A percentile compares a stretch with the other conserved stretches of the same genome.
phyloP scores from a whole-genome alignment of 202 grass and related monocot species.

The Panicum hallii region DNA sequence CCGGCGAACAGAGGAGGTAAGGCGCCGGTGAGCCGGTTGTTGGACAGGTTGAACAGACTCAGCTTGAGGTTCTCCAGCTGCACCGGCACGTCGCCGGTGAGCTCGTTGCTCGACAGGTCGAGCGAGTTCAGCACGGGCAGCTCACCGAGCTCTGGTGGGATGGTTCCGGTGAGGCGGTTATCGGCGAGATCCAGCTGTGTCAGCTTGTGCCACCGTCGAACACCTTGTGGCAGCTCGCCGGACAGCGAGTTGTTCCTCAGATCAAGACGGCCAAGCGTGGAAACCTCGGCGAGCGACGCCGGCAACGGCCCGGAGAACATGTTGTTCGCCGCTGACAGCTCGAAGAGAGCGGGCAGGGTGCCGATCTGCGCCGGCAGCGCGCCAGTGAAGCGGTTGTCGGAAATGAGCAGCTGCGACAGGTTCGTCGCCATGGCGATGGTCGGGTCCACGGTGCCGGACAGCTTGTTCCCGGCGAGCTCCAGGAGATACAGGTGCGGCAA shows the following conservation, averaged over 20 bases:
- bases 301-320: constrained; percentile 59
- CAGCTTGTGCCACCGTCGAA: constrained; percentile 64
- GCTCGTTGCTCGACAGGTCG: constrained; percentile 66
- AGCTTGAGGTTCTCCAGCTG: constrained; percentile 79
- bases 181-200: constrained; percentile 61
- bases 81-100: constrained; percentile 64
- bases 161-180: constrained; percentile 57
- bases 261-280: constrained; percentile 58
- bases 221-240: constrained; percentile 57
- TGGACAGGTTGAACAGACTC: constrained; percentile 74
- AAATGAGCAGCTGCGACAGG: constrained; percentile 71
- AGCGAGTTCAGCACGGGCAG: constrained; percentile 77
- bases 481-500: constrained; percentile 70
- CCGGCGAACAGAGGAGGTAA: constrained; percentile 62
- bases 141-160: constrained; percentile 63
- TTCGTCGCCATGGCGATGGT: constrained; percentile 55
- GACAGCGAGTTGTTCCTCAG: constrained; percentile 70
- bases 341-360: constrained; percentile 50
- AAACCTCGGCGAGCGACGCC: constrained; percentile 41
- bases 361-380: constrained; percentile 62
- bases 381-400: constrained; percentile 53
- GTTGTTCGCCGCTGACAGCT: constrained; percentile 74
- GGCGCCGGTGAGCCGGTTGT: constrained; percentile 64
- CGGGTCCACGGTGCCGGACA: constrained; percentile 58
- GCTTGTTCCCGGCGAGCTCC: constrained; percentile 64